phyloP scores from a whole-genome alignment of 2,329 filamentous ascomycete genomes.

The Aspergillaceae sp. region DNA sequence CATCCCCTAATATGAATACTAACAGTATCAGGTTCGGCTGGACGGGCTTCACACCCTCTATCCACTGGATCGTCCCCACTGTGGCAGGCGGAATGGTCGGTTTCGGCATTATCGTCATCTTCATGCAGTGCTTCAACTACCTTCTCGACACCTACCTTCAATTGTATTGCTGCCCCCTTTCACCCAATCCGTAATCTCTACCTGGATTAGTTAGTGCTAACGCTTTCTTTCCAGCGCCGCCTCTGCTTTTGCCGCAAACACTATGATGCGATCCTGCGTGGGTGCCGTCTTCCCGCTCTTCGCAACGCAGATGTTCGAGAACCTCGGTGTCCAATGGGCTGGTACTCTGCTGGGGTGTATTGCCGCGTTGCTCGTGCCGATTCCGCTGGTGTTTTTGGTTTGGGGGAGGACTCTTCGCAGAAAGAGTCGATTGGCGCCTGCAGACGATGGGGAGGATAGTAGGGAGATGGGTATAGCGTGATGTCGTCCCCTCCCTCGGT shows the following conservation, averaged over 20 bases:
- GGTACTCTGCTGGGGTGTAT: conserved; percentile 13
- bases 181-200: too few relatives aligned
- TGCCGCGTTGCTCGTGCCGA: conserved; percentile 14
- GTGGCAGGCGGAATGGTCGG: conserved; percentile 13
- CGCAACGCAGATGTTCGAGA: conserved; percentile 15
- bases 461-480: not conserved
- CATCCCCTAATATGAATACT: not conserved
- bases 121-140: conserved; percentile 18
- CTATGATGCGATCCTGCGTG: conserved; percentile 16
- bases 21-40: conserved; percentile 15
- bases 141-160: conserved; percentile 13
- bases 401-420: conserved; percentile 9
- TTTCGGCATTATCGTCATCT: conserved; percentile 17
- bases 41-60: conserved; percentile 11
- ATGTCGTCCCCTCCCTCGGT: not conserved
- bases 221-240: conserved; percentile 8
- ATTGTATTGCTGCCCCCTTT: conserved; percentile 7
- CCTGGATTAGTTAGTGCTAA: not conserved
- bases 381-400: conserved; percentile 11
- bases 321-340: conserved; percentile 16
- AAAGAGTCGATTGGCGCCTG: conserved; percentile 12
- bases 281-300: conserved; percentile 14
- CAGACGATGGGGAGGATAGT: not conserved
- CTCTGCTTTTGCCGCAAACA: conserved; percentile 15
- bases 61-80: conserved; percentile 18